Percentiles rank a stretch among this genome's conserved stretches.
phyloP scores from a whole-genome alignment of 2,329 filamentous ascomycete species.

The Mollisiaceae sp. region DNA sequence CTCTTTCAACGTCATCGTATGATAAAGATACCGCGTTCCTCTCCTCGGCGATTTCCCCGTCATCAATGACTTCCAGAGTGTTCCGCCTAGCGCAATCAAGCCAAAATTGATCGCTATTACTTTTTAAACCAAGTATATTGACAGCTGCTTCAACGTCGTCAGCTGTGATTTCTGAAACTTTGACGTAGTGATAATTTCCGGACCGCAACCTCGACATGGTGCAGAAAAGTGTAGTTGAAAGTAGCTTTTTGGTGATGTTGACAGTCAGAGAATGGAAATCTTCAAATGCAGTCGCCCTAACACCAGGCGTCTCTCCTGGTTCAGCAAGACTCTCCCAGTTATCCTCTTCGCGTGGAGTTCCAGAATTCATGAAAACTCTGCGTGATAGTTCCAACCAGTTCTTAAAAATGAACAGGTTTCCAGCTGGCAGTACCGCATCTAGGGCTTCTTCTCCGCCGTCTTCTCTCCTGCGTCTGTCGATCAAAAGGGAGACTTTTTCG shows the following conservation, averaged over 20 bases:
- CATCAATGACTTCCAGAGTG: constrained; percentile 54
- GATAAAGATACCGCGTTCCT: constrained; percentile 14
- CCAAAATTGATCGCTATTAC: constrained; percentile 56
- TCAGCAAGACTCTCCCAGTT: constrained; percentile 71
- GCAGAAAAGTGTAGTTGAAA: constrained; percentile 72
- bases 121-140: constrained; percentile 56
- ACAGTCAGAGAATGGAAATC: constrained; percentile 74
- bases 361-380: constrained; percentile 75
- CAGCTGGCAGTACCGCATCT: constrained; percentile 51
- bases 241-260: constrained; percentile 71
- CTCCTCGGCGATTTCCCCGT: constrained; percentile 30
- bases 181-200: constrained; percentile 39
- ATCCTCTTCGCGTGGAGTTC: constrained; percentile 57
- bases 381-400: constrained; percentile 69
- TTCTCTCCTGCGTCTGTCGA: constrained; percentile 32
- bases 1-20: constrained; percentile 7
- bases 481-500: constrained; percentile 32
- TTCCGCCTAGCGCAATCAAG: constrained; percentile 55
- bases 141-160: constrained; percentile 57
- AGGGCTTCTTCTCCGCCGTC: constrained; percentile 37
- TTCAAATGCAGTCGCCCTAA: constrained; percentile 76
- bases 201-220: constrained; percentile 71
- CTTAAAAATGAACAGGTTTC: constrained; percentile 61
- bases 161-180: constrained; percentile 34
- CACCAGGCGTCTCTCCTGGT: constrained; percentile 62